These are phyloP conservation scores for Dichotomopilus funicola DNA, from an alignment of 2,329 filamentous ascomycete genomes.

Conservation along the genomic window DNA sequence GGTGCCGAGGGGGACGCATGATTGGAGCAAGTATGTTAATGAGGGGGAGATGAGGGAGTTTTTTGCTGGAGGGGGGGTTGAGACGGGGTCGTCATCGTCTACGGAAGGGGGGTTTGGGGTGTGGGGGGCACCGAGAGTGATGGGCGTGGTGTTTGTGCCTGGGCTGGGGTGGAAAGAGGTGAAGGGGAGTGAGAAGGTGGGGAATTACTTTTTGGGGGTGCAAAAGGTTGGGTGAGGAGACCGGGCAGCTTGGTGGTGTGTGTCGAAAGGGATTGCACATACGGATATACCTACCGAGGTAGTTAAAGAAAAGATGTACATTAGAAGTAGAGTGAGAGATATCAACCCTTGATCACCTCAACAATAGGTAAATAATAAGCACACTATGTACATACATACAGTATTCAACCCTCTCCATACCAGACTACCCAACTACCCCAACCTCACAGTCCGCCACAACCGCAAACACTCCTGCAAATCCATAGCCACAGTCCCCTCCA, in stretches of 20 bases:
- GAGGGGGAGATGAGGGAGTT: constrained; percentile 63
- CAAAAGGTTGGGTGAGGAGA: constrained; percentile 34
- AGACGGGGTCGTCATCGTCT: no score
- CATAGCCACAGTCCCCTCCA: constrained; percentile 43
- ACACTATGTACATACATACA: background rate
- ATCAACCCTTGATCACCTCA: no score
- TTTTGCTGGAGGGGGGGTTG: constrained; percentile 39
- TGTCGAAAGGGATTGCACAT: background rate
- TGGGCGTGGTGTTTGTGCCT: constrained; percentile 86
- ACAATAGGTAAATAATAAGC: no score
- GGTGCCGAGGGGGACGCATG: constrained; percentile 88
- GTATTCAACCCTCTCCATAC: background rate
- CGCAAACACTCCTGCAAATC: constrained; percentile 50
- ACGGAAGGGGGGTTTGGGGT: constrained; percentile 12
- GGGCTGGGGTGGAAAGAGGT: constrained; percentile 86
- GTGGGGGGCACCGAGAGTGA: constrained; percentile 57
- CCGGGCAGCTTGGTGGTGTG: background rate
- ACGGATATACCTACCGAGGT: background rate
- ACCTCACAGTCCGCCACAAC: constrained; percentile 47
- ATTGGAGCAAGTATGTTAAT: constrained; percentile 95
- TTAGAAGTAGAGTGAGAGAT: background rate
- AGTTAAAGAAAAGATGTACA: background rate
- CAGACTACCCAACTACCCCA: constrained; percentile 41
- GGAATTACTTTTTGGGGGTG: constrained; percentile 95
- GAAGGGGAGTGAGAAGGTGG: constrained; percentile 70